Evolutionary conservation across 2,329 filamentous ascomycete genomes (phyloP).

Genomic region (Corynespora cassiicola): DNA sequence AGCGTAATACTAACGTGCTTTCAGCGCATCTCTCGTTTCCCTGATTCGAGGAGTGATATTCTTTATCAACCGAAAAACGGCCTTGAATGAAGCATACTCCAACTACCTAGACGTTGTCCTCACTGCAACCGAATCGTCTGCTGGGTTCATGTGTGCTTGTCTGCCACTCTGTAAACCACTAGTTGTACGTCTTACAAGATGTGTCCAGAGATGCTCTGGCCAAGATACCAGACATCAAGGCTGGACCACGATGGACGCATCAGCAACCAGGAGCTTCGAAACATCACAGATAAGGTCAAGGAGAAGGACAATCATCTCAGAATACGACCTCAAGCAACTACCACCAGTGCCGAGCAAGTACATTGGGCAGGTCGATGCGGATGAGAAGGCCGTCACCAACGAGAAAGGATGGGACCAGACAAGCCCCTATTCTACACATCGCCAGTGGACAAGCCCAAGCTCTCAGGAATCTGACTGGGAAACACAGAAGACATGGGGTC

Average conservation of each 20-base stretch:
- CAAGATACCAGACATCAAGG: slow-evolving; percentile 9
- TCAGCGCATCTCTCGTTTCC: slow-evolving; percentile 13
- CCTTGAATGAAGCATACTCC: slow-evolving; percentile 13
- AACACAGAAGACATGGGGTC: too few relatives aligned
- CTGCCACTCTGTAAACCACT: slow-evolving; percentile 10
- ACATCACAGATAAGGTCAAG: too few relatives aligned
- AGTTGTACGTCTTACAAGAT: slow-evolving; percentile 4
- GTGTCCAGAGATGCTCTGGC: slow-evolving; percentile 4
- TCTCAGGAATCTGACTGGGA: too few relatives aligned
- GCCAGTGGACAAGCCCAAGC: too few relatives aligned
- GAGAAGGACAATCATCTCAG: too few relatives aligned
- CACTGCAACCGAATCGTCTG: slow-evolving; percentile 10
- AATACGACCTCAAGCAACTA: too few relatives aligned
- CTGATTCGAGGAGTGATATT: slow-evolving; percentile 11
- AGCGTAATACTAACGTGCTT: background rate
- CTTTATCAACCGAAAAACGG: slow-evolving; percentile 9
- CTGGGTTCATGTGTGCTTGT: slow-evolving; percentile 12
- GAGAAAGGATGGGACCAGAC: too few relatives aligned
- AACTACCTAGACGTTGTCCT: slow-evolving; percentile 15
- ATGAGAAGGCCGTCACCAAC: too few relatives aligned
- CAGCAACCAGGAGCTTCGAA: too few relatives aligned
- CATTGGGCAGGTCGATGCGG: too few relatives aligned
- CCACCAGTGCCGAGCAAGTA: too few relatives aligned
- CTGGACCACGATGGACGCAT: slow-evolving; percentile 6
- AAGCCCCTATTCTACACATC: too few relatives aligned